Percentiles rank a stretch among this genome's conserved stretches.
These are phyloP conservation scores for Colletotrichum ledebouriae DNA, from an alignment of 2,329 filamentous ascomycete genomes.

Conservation along the genomic window DNA sequence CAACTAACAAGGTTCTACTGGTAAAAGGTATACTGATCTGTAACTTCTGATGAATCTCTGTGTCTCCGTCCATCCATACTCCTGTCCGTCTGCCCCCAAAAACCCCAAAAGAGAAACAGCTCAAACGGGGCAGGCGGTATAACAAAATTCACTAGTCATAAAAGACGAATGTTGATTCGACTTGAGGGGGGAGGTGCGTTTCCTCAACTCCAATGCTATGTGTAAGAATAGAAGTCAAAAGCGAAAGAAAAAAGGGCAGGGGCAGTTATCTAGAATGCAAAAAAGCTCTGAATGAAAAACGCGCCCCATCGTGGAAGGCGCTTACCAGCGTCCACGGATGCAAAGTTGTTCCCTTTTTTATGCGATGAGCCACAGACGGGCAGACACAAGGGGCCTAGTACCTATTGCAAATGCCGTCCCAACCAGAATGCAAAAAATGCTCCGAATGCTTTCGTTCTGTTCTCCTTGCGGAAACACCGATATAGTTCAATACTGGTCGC, in stretches of 20 bases:
- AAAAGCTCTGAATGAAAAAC: slow-evolving; percentile 4
- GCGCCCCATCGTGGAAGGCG: slow-evolving; percentile 19
- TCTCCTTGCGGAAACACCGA: slow-evolving; percentile 21
- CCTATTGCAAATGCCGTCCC: slow-evolving; percentile 10
- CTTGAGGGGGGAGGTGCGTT: background rate
- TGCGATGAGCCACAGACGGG: slow-evolving; percentile 5
- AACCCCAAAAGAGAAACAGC: slow-evolving; percentile 1
- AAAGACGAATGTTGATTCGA: slow-evolving; percentile 23
- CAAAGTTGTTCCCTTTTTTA: slow-evolving; percentile 29
- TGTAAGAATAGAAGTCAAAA: slow-evolving; percentile 32
- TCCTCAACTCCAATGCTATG: slow-evolving; percentile 37
- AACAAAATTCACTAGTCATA: slow-evolving; percentile 29
- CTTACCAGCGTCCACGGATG: slow-evolving; percentile 33
- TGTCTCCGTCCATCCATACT: background rate
- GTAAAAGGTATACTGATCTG: slow-evolving; percentile 21
- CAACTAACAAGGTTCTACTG: slow-evolving; percentile 18
- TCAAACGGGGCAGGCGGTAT: background rate
- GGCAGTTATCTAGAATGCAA: slow-evolving; percentile 26
- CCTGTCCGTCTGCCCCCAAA: slow-evolving; percentile 22
- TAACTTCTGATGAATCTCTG: slow-evolving; percentile 15
- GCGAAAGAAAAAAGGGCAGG: background rate
- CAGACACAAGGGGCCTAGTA: slow-evolving; percentile 20
- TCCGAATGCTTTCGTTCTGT: slow-evolving; percentile 27
- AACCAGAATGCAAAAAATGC: slow-evolving; percentile 37
- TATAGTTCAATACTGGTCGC: slow-evolving; percentile 11